A percentile compares a stretch with the other conserved stretches of the same genome.
phyloP scores from a whole-genome alignment of 2,329 filamentous ascomycete species.

The Seiridium cupressi region DNA sequence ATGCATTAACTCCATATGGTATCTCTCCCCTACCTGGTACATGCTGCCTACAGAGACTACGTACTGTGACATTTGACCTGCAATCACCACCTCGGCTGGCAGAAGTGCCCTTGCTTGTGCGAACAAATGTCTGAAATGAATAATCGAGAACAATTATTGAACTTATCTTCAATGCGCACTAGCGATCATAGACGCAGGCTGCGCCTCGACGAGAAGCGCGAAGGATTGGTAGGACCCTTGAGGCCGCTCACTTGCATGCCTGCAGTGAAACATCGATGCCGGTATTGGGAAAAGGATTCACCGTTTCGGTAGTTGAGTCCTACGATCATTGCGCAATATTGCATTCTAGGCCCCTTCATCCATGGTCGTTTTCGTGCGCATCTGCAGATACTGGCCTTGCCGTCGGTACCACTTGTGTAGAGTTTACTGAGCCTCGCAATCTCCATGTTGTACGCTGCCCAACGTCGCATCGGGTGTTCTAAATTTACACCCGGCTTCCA shows the following conservation, averaged over 20 bases:
- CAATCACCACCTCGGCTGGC: no score
- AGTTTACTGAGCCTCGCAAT: not conserved
- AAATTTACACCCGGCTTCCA: not conserved
- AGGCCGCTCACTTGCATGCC: not conserved
- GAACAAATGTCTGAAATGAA: no score
- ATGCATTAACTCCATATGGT: no score
- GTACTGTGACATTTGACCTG: no score
- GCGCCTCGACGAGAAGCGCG: no score
- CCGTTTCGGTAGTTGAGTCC: not conserved
- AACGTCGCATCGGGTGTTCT: not conserved
- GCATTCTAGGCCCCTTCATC: not conserved
- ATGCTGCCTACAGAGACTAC: no score
- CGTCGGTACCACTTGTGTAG: not conserved
- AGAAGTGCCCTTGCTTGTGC: no score
- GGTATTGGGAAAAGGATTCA: not conserved
- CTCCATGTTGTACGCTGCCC: not conserved
- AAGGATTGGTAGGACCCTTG: not conserved
- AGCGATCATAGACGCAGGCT: no score
- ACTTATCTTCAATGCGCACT: no score
- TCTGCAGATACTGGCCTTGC: no score
- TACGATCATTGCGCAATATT: not conserved
- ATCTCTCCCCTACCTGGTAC: no score
- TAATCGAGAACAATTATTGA: no score
- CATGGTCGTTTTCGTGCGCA: not conserved
- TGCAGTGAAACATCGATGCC: not conserved